phyloP scores from a whole-genome alignment of 805 yeast species.

The Zygotorulaspora florentina region DNA sequence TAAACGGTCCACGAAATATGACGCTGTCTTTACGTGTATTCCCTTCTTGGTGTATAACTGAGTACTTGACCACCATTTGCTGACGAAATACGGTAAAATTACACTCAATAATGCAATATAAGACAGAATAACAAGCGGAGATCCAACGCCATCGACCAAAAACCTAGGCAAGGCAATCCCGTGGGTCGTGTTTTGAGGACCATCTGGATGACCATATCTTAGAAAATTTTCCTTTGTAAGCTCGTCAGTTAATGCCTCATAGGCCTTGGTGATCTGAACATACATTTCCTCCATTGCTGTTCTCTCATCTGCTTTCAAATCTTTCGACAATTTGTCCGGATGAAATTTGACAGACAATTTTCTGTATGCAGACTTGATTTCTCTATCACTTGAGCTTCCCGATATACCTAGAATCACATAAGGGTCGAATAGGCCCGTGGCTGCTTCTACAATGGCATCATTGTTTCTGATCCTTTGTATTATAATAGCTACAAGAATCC shows the following conservation, averaged over 20 bases:
- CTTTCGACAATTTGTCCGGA: constrained; percentile 82
- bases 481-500: constrained; percentile 51
- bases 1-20: constrained; percentile 62
- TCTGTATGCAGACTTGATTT: constrained; percentile 77
- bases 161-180: constrained; percentile 95
- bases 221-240: constrained; percentile 72
- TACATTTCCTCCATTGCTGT: constrained; percentile 65
- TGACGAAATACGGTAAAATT: constrained; percentile 74
- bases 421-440: constrained; percentile 66
- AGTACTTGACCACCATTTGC: constrained; percentile 85
- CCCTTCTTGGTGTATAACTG: constrained; percentile 79
- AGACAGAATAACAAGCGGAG: constrained; percentile 55
- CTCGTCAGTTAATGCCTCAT: constrained; percentile 92
- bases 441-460: constrained; percentile 45
- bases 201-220: constrained; percentile 96
- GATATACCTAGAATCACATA: constrained; percentile 78
- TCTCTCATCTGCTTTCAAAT: constrained; percentile 52
- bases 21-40: constrained; percentile 79
- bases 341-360: constrained; percentile 84
- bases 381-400: constrained; percentile 64
- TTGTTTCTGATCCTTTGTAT: constrained; percentile 37
- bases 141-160: constrained; percentile 76
- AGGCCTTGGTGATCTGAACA: constrained; percentile 84
- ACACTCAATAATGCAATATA: constrained; percentile 74
- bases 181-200: constrained; percentile 83